A percentile compares a stretch with the other conserved stretches of the same genome.
These are phyloP conservation scores for Cryptococcus sp. DNA, from an alignment of 1,284 basidiomycete species.

Conservation along the genomic window DNA sequence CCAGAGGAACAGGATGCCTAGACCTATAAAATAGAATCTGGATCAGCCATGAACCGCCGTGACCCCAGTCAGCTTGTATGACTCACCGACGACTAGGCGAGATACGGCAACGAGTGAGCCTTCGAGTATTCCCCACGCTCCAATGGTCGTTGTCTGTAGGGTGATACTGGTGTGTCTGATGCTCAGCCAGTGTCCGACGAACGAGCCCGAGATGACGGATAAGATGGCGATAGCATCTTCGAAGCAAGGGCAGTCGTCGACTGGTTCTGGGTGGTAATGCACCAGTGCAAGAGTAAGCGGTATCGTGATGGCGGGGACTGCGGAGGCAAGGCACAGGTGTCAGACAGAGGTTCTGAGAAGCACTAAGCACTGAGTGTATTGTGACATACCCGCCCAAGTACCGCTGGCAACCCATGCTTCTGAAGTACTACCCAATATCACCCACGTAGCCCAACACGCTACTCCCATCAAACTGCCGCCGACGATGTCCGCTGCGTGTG, in stretches of 20 bases:
- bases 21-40: conserved; percentile 36
- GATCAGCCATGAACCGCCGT: neutral
- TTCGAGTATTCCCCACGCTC: conserved; percentile 6
- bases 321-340: neutral
- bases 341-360: neutral
- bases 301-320: conserved; percentile 70
- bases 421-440: conserved; percentile 42
- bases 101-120: conserved; percentile 55
- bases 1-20: conserved; percentile 72
- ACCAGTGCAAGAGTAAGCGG: conserved; percentile 71
- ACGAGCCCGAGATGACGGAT: conserved; percentile 77
- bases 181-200: conserved; percentile 67
- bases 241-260: conserved; percentile 97
- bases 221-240: conserved; percentile 95
- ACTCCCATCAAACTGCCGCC: conserved; percentile 69
- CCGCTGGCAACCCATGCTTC: conserved; percentile 56
- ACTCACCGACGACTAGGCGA: conserved; percentile 58
- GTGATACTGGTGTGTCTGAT: conserved; percentile 2
- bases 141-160: conserved; percentile 7
- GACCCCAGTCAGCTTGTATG: neutral
- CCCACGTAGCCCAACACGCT: conserved; percentile 65
- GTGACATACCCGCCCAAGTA: conserved; percentile 61
- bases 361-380: neutral
- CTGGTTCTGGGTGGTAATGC: conserved; percentile 85
- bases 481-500: conserved; percentile 63